These are phyloP conservation scores for Rutstroemia sp. DNA, from an alignment of 2,329 filamentous ascomycete genomes.

Conservation along the genomic window DNA sequence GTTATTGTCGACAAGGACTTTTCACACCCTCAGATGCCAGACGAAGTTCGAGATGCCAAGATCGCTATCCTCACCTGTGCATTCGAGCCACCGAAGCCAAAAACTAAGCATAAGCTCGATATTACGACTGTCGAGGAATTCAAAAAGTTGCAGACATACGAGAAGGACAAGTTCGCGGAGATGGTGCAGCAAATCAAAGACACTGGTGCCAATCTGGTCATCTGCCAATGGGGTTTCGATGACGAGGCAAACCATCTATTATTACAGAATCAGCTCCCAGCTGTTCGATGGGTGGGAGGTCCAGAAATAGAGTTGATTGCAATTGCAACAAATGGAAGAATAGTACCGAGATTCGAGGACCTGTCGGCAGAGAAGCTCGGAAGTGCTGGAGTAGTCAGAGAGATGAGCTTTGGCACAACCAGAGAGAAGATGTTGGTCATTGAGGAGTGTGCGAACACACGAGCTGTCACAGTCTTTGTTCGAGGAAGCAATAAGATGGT, in stretches of 20 bases:
- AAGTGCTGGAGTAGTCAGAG: conserved; percentile 78
- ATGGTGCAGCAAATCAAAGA: conserved; percentile 99
- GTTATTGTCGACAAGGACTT: conserved; percentile 99
- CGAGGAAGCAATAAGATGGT: conserved; percentile 99
- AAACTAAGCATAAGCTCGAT: conserved; percentile 99
- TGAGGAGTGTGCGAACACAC: conserved; percentile 96
- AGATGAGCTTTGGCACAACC: conserved; percentile 96
- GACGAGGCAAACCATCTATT: conserved; percentile 97
- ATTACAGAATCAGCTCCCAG: conserved; percentile 90
- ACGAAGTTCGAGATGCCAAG: conserved; percentile 90
- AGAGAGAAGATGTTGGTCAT: conserved; percentile 99
- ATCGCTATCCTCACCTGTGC: conserved; percentile 96
- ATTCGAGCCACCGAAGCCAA: conserved; percentile 97
- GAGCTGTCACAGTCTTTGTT: conserved; percentile 93
- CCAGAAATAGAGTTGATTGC: conserved; percentile 98
- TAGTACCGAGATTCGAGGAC: conserved; percentile 96
- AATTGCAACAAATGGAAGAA: conserved; percentile 95
- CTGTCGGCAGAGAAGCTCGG: conserved; percentile 86
- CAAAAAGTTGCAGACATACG: conserved; percentile 94
- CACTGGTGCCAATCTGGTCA: conserved; percentile 92
- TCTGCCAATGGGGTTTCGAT: conserved; percentile 99
- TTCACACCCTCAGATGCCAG: conserved; percentile 98
- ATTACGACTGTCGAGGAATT: conserved; percentile 97
- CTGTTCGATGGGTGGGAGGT: conserved; percentile 95
- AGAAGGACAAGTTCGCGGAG: conserved; percentile 91